phyloP scores from a whole-genome alignment of 495 filamentous ascomycete species.

The Xylaria venustula region DNA sequence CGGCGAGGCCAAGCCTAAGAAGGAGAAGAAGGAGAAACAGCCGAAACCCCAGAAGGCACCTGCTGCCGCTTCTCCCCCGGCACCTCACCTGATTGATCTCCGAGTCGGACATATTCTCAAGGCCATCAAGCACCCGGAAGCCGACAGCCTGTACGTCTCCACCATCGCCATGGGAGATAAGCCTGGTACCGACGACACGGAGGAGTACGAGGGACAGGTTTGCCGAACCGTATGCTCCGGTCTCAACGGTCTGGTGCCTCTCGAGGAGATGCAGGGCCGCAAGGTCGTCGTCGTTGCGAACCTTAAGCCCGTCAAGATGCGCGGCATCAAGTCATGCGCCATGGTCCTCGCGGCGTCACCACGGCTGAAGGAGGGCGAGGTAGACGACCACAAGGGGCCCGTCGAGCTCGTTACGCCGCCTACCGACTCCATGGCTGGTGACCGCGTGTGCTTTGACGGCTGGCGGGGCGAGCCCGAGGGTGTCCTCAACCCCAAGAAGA shows the following conservation, averaged over 20 bases:
- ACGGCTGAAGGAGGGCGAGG: conserved; percentile 69
- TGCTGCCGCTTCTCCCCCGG: conserved; percentile 65
- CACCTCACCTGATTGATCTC: conserved; percentile 86
- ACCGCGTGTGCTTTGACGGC: conserved; percentile 89
- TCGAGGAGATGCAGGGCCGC: conserved; percentile 93
- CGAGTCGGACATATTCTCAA: conserved; percentile 96
- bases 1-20: conserved; percentile 62
- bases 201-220: conserved; percentile 80
- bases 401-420: conserved; percentile 92
- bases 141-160: conserved; percentile 91
- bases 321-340: conserved; percentile 89
- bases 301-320: conserved; percentile 98
- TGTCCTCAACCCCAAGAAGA: conserved; percentile 97
- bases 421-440: conserved; percentile 72
- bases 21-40: conserved; percentile 81
- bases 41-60: conserved; percentile 67
- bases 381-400: conserved; percentile 80
- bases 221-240: conserved; percentile 96
- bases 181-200: conserved; percentile 79
- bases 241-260: conserved; percentile 84
- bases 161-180: conserved; percentile 96
- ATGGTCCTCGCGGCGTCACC: conserved; percentile 98
- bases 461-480: conserved; percentile 91
- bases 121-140: conserved; percentile 91
- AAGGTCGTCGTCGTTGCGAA: conserved; percentile 96